phyloP scores from a whole-genome alignment of 306 rosid species.

The Malus fusca region DNA sequence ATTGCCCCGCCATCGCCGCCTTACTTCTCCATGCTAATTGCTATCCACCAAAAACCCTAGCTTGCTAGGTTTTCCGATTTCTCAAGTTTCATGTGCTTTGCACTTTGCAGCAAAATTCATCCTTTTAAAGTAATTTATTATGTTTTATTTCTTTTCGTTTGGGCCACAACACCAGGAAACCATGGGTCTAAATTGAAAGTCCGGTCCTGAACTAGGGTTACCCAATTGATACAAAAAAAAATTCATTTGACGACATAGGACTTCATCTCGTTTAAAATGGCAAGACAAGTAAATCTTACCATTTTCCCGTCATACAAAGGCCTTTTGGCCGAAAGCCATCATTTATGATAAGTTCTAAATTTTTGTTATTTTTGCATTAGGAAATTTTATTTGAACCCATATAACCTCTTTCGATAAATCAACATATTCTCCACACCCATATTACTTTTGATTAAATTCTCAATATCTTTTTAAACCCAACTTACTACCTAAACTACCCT shows the following conservation, averaged over 20 bases:
- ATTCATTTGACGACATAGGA: background rate
- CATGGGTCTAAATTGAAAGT: background rate
- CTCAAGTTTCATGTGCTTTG: too few relatives aligned
- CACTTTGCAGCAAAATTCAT: background rate
- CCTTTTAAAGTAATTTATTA: background rate
- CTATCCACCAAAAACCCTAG: too few relatives aligned
- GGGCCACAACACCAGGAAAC: background rate
- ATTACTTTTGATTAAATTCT: too few relatives aligned
- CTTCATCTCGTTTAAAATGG: background rate
- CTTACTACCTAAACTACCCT: too few relatives aligned
- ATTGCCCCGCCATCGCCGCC: background rate
- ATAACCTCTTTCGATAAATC: rapidly evolving
- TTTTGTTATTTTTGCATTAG: too few relatives aligned
- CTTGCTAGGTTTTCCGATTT: too few relatives aligned
- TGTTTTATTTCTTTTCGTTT: background rate
- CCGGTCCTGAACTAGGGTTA: background rate
- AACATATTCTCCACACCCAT: too few relatives aligned
- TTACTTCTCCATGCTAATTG: too few relatives aligned
- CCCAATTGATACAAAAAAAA: background rate
- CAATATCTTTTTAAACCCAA: too few relatives aligned
- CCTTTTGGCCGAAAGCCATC: background rate
- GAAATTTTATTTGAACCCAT: too few relatives aligned
- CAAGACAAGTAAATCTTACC: background rate
- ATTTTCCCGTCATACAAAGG: background rate
- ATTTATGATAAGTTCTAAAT: background rate